These are phyloP conservation scores for Diaporthe vaccinii DNA, from an alignment of 2,329 filamentous ascomycete species.

Conservation along the genomic window DNA sequence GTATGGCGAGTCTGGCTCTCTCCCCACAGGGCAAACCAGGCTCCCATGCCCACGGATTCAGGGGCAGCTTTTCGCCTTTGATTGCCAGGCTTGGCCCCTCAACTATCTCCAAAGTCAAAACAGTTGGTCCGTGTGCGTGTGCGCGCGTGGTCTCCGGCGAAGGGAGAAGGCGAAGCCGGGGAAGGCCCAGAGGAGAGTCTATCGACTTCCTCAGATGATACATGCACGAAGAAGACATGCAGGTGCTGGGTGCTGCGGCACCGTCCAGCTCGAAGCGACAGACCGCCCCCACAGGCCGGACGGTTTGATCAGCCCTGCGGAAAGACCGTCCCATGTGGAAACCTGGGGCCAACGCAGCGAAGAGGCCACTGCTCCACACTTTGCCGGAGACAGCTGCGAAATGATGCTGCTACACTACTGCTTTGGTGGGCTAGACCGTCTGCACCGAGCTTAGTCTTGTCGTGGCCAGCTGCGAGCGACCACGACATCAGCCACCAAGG, in stretches of 20 bases:
- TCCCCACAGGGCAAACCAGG: conserved; percentile 6
- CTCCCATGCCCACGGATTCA: conserved; percentile 20
- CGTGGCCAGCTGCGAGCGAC: background rate
- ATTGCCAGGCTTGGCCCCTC: conserved; percentile 23
- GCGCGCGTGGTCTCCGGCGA: background rate
- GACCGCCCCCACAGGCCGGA: conserved; percentile 23
- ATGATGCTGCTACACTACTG: background rate
- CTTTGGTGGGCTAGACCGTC: background rate
- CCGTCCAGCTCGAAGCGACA: conserved; percentile 14
- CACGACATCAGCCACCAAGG: background rate
- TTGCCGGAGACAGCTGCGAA: background rate
- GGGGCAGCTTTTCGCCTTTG: conserved; percentile 28
- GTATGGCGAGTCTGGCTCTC: conserved; percentile 9
- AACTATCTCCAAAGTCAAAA: conserved; percentile 15
- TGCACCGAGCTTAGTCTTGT: background rate
- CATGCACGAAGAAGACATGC: background rate
- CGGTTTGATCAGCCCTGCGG: conserved; percentile 33
- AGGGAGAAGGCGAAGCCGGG: background rate
- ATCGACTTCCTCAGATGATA: conserved; percentile 12
- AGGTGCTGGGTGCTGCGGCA: conserved; percentile 2
- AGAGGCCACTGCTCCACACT: conserved; percentile 8
- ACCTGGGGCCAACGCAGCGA: conserved; percentile 7
- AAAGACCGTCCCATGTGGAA: conserved; percentile 25
- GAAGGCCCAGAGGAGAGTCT: background rate
- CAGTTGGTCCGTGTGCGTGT: conserved; percentile 5